Evolutionary conservation across 768 basidiomycete genomes (phyloP), one percentile per base, ranked within the genome.

Genomic region (Rhodotorula graminis): DNA sequence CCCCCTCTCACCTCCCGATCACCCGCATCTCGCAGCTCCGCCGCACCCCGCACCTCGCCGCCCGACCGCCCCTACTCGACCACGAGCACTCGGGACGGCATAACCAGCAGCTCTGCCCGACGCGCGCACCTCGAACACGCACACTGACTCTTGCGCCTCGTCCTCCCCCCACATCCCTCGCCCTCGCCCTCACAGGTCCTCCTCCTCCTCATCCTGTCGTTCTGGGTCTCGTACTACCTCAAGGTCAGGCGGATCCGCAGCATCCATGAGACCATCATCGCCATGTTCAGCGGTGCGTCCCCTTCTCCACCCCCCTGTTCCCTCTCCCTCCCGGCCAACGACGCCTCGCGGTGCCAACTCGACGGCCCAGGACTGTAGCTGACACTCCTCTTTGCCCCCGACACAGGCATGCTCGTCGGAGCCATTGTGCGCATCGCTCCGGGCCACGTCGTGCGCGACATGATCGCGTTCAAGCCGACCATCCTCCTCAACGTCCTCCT

Each of bases 401-500:
- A 46, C 44, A 3, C 70, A 80, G 83, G 96, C 55, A 97, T 96
- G 92, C 86, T 90, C 44, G 96, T 99, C 56, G 96, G 96, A 2
- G 83, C 96, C 73, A 86, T 96, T 63, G 88, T 98, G 53, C 85
- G 96, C 75, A 84, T 98, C 56, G 88, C 91, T 3, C 94, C 94
- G 0, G 95, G 93, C 16, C 91, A 89, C 69, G 88, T 95, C 86
- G 97, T 99, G 72, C 85, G 93, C 77, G 92, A 94, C 79, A 99
- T 99, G 95, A 84, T 99, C 84, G 72, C 75, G n/a, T 78, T 77
- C 74, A 71, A 67, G 70, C 92, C 95, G 79, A 97, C 95, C 6
- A 84, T 98, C 62, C 95, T 99, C 84, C 96, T 98, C 85, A 98
- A 99, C 81, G 85, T 98, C 31, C 84, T 99, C n/a, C 86, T 98